Evolutionary conservation across 768 basidiomycete species (phyloP).

Genomic region (Strobilomyces confusus): DNA sequence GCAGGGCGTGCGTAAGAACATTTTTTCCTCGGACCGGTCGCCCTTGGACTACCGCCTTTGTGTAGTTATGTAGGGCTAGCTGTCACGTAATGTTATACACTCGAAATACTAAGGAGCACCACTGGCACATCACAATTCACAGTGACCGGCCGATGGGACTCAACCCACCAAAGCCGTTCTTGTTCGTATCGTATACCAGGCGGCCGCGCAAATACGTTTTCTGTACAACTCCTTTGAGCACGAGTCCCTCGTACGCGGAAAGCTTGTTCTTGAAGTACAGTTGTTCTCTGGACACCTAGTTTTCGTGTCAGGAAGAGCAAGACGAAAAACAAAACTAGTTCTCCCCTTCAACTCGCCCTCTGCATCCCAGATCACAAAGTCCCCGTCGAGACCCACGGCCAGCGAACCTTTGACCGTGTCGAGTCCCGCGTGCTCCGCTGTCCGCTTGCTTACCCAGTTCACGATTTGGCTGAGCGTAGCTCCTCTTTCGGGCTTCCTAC

Average conservation of each 20-base stretch:
- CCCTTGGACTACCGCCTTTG: no score
- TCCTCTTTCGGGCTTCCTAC: slow-evolving; percentile 44
- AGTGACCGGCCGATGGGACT: slow-evolving; percentile 35
- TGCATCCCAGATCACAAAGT: slow-evolving; percentile 84
- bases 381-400: slow-evolving; percentile 73
- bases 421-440: slow-evolving; percentile 80
- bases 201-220: slow-evolving; percentile 78
- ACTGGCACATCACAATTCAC: not conserved
- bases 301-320: slow-evolving; percentile 4
- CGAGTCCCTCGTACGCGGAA: slow-evolving; percentile 81
- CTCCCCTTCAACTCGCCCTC: slow-evolving; percentile 41
- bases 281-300: slow-evolving; percentile 65
- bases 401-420: slow-evolving; percentile 67
- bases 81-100: no score
- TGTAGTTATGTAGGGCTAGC: no score
- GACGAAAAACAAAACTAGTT: not conserved
- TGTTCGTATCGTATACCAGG: slow-evolving; percentile 52
- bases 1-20: no score
- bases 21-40: no score
- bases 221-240: slow-evolving; percentile 65
- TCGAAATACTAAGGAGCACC: no score
- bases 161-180: slow-evolving; percentile 35
- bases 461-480: slow-evolving; percentile 59
- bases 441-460: slow-evolving; percentile 69
- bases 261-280: slow-evolving; percentile 93